These are phyloP conservation scores for Teunomyces panamensis DNA, from an alignment of 805 yeast species.

Conservation along the genomic window DNA sequence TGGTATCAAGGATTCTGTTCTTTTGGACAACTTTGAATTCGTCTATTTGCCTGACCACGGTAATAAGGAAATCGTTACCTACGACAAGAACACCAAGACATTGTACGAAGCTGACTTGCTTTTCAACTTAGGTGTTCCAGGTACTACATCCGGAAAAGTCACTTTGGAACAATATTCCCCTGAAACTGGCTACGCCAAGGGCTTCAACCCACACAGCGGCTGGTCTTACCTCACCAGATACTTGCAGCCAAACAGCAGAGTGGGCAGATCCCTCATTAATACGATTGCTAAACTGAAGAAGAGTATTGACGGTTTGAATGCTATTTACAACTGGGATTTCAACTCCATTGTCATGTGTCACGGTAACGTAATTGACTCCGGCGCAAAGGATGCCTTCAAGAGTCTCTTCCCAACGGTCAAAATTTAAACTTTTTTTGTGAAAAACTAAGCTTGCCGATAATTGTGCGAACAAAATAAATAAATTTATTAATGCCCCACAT, in stretches of 20 bases:
- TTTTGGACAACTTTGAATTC: constrained; percentile 47
- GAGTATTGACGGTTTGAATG: constrained; percentile 17
- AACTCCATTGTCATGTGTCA: constrained; percentile 24
- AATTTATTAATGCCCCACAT: neutral
- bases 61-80: constrained; percentile 59
- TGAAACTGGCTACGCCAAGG: constrained; percentile 43
- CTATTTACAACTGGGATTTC: constrained; percentile 24
- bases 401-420: constrained; percentile 10
- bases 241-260: constrained; percentile 38
- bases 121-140: constrained; percentile 52
- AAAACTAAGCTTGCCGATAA: no score
- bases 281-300: constrained; percentile 16
- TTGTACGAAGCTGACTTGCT: constrained; percentile 60
- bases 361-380: constrained; percentile 51
- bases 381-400: constrained; percentile 28
- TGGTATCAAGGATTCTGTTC: constrained; percentile 36
- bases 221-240: constrained; percentile 37
- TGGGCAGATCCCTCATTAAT: constrained; percentile 32
- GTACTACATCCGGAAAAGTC: constrained; percentile 17
- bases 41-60: constrained; percentile 53
- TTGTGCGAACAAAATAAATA: neutral
- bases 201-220: constrained; percentile 44
- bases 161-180: constrained; percentile 43
- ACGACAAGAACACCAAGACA: constrained; percentile 45
- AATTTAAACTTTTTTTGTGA: neutral